phyloP scores from a whole-genome alignment of 2,329 filamentous ascomycete genomes.

The Septoria petroselini region DNA sequence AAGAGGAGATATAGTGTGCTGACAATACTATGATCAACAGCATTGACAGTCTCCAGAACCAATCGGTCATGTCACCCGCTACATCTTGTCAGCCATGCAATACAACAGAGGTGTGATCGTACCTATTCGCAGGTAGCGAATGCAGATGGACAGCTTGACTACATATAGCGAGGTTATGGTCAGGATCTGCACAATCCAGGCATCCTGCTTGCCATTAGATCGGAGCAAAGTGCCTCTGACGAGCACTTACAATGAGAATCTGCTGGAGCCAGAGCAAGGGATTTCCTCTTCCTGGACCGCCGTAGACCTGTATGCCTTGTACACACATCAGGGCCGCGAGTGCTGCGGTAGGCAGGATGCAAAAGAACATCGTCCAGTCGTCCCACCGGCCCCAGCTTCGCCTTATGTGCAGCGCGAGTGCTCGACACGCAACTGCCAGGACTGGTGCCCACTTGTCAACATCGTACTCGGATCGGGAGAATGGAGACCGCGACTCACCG shows the following conservation, averaged over 20 bases:
- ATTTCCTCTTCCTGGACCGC: background rate
- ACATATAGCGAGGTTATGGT: background rate
- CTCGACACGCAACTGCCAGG: conserved; percentile 4
- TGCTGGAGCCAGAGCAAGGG: background rate
- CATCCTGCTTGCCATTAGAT: background rate
- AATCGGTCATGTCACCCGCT: background rate
- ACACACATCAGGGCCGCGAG: background rate
- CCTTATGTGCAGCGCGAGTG: conserved; percentile 1
- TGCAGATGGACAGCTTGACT: conserved; percentile 3
- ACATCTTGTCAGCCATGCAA: background rate
- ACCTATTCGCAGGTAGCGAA: conserved; percentile 12
- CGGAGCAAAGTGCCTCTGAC: too few species aligned
- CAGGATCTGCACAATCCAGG: background rate
- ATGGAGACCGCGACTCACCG: background rate
- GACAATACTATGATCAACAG: background rate
- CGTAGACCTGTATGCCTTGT: background rate
- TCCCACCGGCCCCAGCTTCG: conserved; percentile 8
- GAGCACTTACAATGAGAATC: conserved; percentile 3
- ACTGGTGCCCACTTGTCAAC: background rate
- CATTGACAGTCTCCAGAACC: conserved; percentile 10
- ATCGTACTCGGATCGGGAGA: background rate
- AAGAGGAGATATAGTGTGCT: conserved; percentile 1
- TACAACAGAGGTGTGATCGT: background rate
- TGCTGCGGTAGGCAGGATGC: conserved; percentile 1
- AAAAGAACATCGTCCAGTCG: conserved; percentile 9